Evolutionary conservation across 805 yeast genomes (phyloP).

Genomic region (Saccharomycopsis selenospora): DNA sequence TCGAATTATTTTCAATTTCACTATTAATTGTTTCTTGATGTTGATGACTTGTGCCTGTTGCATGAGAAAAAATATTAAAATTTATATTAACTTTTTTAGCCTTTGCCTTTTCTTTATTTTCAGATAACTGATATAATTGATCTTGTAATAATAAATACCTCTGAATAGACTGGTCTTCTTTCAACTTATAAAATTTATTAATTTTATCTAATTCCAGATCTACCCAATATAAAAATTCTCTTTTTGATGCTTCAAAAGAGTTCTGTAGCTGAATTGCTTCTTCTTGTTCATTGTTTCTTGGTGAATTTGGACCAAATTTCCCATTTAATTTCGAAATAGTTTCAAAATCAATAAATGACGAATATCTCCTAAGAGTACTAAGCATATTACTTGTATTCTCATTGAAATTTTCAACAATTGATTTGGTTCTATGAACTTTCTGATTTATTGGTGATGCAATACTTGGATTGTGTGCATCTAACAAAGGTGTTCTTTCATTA

Average conservation of each 20-base stretch:
- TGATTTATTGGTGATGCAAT: background rate
- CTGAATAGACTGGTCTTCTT: constrained; percentile 53
- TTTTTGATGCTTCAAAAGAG: constrained; percentile 30
- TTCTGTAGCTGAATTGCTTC: constrained; percentile 12
- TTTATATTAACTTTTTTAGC: constrained; percentile 4
- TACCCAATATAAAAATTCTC: constrained; percentile 59
- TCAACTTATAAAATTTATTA: constrained; percentile 50
- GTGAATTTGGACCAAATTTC: background rate
- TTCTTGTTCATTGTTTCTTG: background rate
- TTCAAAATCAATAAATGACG: constrained; percentile 5
- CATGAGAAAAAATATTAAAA: background rate
- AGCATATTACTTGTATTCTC: constrained; percentile 20
- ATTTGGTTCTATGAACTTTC: constrained; percentile 21
- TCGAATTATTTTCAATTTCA: constrained; percentile 16
- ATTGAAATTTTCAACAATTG: constrained; percentile 24
- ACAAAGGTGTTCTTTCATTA: constrained; percentile 20
- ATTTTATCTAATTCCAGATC: constrained; percentile 54
- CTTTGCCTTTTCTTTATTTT: constrained; percentile 36
- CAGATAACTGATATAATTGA: constrained; percentile 57
- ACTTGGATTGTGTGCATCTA: background rate
- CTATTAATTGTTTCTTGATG: background rate
- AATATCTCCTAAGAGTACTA: constrained; percentile 8
- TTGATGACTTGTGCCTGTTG: background rate
- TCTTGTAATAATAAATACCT: constrained; percentile 57
- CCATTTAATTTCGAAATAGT: background rate